These are phyloP conservation scores for Pleoardoris graminearum DNA, from an alignment of 2,329 filamentous ascomycete genomes.

Conservation along the genomic window DNA sequence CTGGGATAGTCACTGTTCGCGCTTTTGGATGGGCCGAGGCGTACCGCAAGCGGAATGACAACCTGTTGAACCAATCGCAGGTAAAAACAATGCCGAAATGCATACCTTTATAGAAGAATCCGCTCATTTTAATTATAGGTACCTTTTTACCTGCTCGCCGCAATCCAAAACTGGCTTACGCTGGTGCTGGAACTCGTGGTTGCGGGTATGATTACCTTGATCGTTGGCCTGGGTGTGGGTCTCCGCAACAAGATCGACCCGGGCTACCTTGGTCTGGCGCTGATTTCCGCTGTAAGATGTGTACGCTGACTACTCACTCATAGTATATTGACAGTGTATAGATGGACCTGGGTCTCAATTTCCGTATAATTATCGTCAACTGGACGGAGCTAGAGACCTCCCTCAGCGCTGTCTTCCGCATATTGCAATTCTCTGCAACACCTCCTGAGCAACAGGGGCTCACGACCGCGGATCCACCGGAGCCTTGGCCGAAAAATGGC, in stretches of 20 bases:
- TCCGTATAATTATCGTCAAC: constrained; percentile 76
- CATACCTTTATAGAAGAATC: neutral
- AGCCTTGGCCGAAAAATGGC: constrained; percentile 46
- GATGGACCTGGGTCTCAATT: constrained; percentile 92
- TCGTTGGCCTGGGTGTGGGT: constrained; percentile 76
- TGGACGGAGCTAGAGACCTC: constrained; percentile 78
- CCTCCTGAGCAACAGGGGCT: constrained; percentile 91
- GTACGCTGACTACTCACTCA: constrained; percentile 78
- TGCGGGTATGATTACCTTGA: constrained; percentile 81
- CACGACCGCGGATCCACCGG: constrained; percentile 57
- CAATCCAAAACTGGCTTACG: constrained; percentile 89
- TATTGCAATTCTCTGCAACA: constrained; percentile 89
- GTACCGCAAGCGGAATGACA: constrained; percentile 77
- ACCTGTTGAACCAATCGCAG: constrained; percentile 79
- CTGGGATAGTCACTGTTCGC: constrained; percentile 53
- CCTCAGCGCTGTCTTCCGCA: constrained; percentile 88
- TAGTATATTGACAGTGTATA: constrained; percentile 82
- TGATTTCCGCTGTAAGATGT: constrained; percentile 85
- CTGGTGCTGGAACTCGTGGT: constrained; percentile 92
- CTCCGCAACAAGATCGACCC: constrained; percentile 70
- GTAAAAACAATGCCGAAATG: neutral
- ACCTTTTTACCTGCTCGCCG: constrained; percentile 89
- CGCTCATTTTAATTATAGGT: constrained; percentile 65
- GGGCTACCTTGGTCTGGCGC: constrained; percentile 81
- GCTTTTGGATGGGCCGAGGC: constrained; percentile 78